Conservation (phyloP, 331 rosid species). For the Acacia concinna region DNA sequence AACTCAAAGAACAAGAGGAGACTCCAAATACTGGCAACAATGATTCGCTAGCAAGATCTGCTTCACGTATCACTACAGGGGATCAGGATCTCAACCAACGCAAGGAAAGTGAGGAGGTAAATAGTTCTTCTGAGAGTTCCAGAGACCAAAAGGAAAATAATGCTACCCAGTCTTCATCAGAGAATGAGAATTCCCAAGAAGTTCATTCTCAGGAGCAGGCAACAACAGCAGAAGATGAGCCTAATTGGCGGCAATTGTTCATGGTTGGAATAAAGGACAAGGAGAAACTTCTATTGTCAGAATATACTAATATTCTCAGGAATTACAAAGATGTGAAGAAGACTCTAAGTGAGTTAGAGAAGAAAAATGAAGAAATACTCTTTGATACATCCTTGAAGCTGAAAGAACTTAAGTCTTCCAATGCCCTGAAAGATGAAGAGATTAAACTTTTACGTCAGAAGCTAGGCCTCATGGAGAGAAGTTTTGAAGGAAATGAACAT, state of each 20-base stretch:
- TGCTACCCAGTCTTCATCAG: slow-evolving; percentile 41
- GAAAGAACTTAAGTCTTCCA: slow-evolving; percentile 60
- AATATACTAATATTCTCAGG: slow-evolving; percentile 82
- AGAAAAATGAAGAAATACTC: slow-evolving; percentile 41
- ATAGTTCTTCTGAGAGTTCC: slow-evolving; percentile 25
- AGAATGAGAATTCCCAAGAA: not conserved
- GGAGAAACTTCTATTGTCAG: slow-evolving; percentile 63
- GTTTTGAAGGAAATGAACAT: slow-evolving; percentile 45
- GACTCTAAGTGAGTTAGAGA: slow-evolving; percentile 63
- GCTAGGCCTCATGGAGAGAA: slow-evolving; percentile 58
- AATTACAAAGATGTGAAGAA: slow-evolving; percentile 83
- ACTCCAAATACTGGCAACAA: not conserved
- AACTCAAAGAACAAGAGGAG: slow-evolving; percentile 7
- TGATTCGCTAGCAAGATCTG: slow-evolving; percentile 33
- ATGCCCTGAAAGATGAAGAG: slow-evolving; percentile 79
- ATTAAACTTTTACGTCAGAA: slow-evolving; percentile 68
- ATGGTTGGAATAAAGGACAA: slow-evolving; percentile 64
- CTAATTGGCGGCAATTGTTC: slow-evolving; percentile 76
- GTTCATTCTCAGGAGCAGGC: slow-evolving; percentile 35
- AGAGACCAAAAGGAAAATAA: slow-evolving; percentile 30
- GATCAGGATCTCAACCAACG: slow-evolving; percentile 32
- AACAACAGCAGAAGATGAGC: slow-evolving; percentile 55
- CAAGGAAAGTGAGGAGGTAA: slow-evolving; percentile 15
- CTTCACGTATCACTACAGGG: slow-evolving; percentile 17
- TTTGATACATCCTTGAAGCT: slow-evolving; percentile 53